Conservation (phyloP, 2,329 filamentous ascomycete species). For the Cladosporium colombiae region DNA sequence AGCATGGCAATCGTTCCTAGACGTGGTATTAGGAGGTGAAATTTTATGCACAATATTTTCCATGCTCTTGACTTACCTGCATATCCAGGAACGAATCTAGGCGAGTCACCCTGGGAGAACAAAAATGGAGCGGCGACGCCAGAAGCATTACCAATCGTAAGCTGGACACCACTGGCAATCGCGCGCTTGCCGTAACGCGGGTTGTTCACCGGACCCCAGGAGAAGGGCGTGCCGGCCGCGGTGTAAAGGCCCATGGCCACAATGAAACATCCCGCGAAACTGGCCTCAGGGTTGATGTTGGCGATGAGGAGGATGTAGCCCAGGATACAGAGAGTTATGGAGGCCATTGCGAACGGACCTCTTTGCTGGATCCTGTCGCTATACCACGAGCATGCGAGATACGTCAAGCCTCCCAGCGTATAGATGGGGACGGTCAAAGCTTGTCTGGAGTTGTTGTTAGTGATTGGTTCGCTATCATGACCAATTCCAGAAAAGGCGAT, state of each 20-base stretch:
- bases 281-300: constrained; percentile 60
- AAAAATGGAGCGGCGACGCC: constrained; percentile 77
- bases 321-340: constrained; percentile 57
- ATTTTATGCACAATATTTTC: accelerated
- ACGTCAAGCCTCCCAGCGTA: constrained; percentile 67
- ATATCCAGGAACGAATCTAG: constrained; percentile 69
- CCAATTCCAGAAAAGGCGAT: not conserved
- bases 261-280: constrained; percentile 57
- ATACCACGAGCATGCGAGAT: constrained; percentile 65
- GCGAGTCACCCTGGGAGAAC: constrained; percentile 49
- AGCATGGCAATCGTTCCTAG: constrained; percentile 16
- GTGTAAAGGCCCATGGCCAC: constrained; percentile 15
- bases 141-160: constrained; percentile 68
- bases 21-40: constrained; percentile 61
- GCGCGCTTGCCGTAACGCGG: constrained; percentile 77
- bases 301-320: constrained; percentile 61
- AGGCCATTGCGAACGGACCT: constrained; percentile 63
- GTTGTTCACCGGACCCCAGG: constrained; percentile 58
- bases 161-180: constrained; percentile 68
- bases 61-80: constrained; percentile 54
- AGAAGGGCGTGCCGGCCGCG: constrained; percentile 11
- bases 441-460: not conserved
- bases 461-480: not conserved
- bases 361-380: constrained; percentile 69
- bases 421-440: constrained; percentile 75